These are phyloP conservation scores for Jasminum sambac DNA, from an alignment of 257 asterid species.

Conservation along the genomic window DNA sequence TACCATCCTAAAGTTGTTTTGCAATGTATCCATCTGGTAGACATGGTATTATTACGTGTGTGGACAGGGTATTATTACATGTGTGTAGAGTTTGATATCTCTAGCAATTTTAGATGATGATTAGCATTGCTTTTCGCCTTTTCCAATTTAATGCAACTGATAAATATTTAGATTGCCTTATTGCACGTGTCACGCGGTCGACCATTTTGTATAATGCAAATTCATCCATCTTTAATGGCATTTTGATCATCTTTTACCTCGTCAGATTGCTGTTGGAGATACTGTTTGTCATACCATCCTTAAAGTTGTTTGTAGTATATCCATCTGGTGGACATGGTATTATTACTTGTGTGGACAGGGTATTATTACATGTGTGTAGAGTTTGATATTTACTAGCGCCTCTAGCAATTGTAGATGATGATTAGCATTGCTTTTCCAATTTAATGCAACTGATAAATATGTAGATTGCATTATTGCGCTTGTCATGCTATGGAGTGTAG, in stretches of 20 bases:
- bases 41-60: too few relatives aligned
- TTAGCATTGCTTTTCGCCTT: neutral
- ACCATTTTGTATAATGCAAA: conserved; percentile 20
- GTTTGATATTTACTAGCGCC: neutral
- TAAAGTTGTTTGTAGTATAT: neutral
- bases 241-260: conserved; percentile 5
- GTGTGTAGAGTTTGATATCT: neutral
- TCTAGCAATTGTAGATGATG: neutral
- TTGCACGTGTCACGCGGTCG: neutral
- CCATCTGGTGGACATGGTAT: neutral
- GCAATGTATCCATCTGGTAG: conserved; percentile 2
- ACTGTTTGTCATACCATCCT: neutral
- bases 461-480: neutral
- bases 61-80: neutral
- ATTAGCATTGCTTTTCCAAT: neutral
- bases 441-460: neutral
- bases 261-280: neutral
- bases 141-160: neutral
- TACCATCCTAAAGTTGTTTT: neutral
- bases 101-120: neutral
- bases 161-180: neutral
- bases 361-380: neutral
- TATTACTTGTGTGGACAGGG: neutral
- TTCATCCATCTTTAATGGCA: neutral
- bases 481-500: neutral